phyloP scores from a whole-genome alignment of 164 flowering plant genomes.

The Brasenia schreberi region DNA sequence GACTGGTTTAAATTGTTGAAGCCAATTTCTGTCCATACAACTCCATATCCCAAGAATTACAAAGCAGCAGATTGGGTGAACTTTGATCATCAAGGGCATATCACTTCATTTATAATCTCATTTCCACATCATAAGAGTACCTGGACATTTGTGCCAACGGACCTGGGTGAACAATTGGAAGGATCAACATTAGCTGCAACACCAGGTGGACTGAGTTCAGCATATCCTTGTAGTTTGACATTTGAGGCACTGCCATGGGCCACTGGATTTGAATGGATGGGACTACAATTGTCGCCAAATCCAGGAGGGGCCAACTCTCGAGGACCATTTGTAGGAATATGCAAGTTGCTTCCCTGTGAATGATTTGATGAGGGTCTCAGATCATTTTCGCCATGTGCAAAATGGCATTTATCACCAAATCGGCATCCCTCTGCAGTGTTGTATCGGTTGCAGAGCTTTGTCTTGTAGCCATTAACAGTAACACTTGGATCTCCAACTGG shows the following conservation, averaged over 20 bases:
- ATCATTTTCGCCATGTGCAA: slow-evolving; percentile 26
- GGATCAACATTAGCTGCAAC: slow-evolving; percentile 6
- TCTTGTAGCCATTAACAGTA: slow-evolving; percentile 12
- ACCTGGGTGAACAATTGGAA: slow-evolving; percentile 3
- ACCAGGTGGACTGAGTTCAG: slow-evolving; percentile 8
- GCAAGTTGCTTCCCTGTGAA: slow-evolving; percentile 4
- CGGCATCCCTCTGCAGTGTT: slow-evolving; percentile 19
- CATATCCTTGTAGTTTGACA: slow-evolving; percentile 7
- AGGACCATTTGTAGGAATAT: slow-evolving; percentile 1
- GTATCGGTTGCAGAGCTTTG: slow-evolving; percentile 18
- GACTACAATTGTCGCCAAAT: background rate
- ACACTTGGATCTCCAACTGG: slow-evolving; percentile 8
- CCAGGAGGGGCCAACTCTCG: background rate
- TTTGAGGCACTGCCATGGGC: background rate
- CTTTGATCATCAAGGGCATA: too few relatives aligned
- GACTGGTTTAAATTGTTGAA: too few relatives aligned
- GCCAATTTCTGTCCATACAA: too few relatives aligned
- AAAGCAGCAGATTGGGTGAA: too few relatives aligned
- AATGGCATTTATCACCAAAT: slow-evolving; percentile 25
- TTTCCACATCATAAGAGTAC: too few relatives aligned
- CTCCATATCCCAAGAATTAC: too few relatives aligned
- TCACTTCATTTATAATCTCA: too few relatives aligned
- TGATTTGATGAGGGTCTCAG: slow-evolving; percentile 9
- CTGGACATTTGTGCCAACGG: slow-evolving; percentile 10
- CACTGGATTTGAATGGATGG: background rate